Percentiles rank a stretch among this genome's conserved stretches.
phyloP scores from a whole-genome alignment of 2,329 filamentous ascomycete species.

The Aspergillus transmontanensis region DNA sequence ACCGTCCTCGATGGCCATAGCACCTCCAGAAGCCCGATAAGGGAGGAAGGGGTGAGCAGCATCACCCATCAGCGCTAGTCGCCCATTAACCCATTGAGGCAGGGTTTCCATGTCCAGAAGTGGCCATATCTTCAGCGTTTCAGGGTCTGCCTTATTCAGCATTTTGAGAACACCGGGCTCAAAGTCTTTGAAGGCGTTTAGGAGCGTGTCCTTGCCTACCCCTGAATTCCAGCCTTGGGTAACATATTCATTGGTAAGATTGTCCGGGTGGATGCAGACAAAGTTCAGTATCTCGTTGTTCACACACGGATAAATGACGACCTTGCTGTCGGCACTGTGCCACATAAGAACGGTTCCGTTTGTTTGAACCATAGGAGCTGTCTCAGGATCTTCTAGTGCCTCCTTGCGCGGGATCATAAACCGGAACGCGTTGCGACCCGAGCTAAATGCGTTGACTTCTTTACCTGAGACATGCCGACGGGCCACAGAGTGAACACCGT shows the following conservation, averaged over 20 bases:
- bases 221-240: constrained; percentile 38
- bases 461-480: constrained; percentile 31
- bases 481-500: constrained; percentile 51
- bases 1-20: constrained; percentile 68
- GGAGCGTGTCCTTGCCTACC: constrained; percentile 26
- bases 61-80: constrained; percentile 64
- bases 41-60: constrained; percentile 70
- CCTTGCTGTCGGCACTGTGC: constrained; percentile 45
- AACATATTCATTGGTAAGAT: constrained; percentile 39
- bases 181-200: constrained; percentile 43
- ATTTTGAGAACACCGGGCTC: constrained; percentile 42
- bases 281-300: constrained; percentile 54
- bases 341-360: constrained; percentile 49
- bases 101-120: constrained; percentile 65
- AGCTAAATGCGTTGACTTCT: constrained; percentile 44
- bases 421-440: constrained; percentile 60
- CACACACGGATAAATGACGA: constrained; percentile 52
- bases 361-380: constrained; percentile 38
- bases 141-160: constrained; percentile 45
- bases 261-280: constrained; percentile 54
- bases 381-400: constrained; percentile 43
- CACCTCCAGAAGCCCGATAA: constrained; percentile 65
- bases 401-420: constrained; percentile 56
- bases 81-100: constrained; percentile 56
- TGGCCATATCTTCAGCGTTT: constrained; percentile 59